Base-by-base conservation (phyloP, 768 basidiomycete species). In the Asterophora parasitica region DNA sequence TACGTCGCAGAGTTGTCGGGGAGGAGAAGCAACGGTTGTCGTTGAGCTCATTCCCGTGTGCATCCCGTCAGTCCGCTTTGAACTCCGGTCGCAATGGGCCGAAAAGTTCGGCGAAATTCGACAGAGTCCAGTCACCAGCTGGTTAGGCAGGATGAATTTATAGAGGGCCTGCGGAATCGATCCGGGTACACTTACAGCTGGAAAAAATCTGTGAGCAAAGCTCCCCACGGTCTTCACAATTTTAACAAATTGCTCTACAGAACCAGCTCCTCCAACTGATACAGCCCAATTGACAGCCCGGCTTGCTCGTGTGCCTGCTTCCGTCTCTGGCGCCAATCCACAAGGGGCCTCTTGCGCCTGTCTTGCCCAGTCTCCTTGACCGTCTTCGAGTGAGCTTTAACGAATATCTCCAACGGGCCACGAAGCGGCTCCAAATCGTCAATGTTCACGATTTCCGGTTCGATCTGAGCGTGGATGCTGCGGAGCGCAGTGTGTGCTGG, bases 181-280 rank as follows among this genome's bases (percentile, higher is more conserved):
- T n/a, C n/a, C n/a, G 32, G 32, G 32, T 33, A 33, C 23, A 23
- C 23, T 23, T 23, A 6, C 23, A 23, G 6, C 23, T 23, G 23
- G 23, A 23, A 6, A 23, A 6, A 23, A 23, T 23, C 23, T 23
- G 23, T 23, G 23, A 23, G 6, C 23, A 6, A 23, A 23, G 23
- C 23, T 23, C 23, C 6, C 6, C 23, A 6, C 23, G 3, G 23
- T 23, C 23, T 23, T 23, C 23, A 3, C 23, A 23, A 23, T 23
- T 6, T 23, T 23, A 6, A 6, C 6, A 23, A 3, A 23, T n/a
- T 23, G 23, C 6, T 23, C 39, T 49, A 55, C 19, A 87, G 62
- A 28, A 75, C 66, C 53, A 91, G 68, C 56, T 88, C 83, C 55
- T 90, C 88, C 50, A 90, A 59, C 63, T 79, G 81, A 64, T 90